Percentiles rank a stretch among this genome's conserved stretches.
Evolutionary conservation across 176 grass and related monocot genomes (phyloP).

Genomic region (Avena atlantica): DNA sequence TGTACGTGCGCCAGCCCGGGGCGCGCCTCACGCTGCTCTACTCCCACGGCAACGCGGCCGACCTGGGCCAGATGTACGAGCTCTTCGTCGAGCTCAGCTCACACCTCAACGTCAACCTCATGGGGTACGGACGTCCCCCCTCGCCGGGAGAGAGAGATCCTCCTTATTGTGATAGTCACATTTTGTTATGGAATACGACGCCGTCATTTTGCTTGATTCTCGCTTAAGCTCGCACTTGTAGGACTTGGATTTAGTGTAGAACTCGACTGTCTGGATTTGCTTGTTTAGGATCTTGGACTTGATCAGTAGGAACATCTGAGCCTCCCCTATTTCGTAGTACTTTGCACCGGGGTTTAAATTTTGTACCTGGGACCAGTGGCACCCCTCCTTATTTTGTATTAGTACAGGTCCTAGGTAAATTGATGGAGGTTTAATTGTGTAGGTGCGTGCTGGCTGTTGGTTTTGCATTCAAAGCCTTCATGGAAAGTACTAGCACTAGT

Average conservation of each 20-base stretch:
- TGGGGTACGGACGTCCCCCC: slow-evolving; percentile 56
- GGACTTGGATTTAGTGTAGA: neutral
- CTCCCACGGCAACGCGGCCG: slow-evolving; percentile 95
- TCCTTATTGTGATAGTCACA: neutral
- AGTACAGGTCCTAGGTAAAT: neutral
- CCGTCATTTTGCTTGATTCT: neutral
- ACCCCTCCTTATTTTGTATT: neutral
- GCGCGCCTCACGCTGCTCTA: slow-evolving; percentile 90
- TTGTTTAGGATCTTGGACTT: slow-evolving; percentile 33
- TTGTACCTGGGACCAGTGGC: neutral
- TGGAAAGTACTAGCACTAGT: neutral
- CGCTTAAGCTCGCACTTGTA: neutral
- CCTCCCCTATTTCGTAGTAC: neutral
- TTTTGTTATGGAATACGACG: neutral
- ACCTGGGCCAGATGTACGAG: slow-evolving; percentile 96
- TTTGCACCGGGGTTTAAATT: neutral
- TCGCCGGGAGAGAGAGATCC: neutral
- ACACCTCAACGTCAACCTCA: slow-evolving; percentile 91
- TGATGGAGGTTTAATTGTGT: slow-evolving; percentile 11
- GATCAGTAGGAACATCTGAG: neutral
- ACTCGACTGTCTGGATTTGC: neutral
- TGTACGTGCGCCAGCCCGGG: slow-evolving; percentile 80
- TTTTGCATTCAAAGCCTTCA: slow-evolving; percentile 3
- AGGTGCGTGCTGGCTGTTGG: neutral
- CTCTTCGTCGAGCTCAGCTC: slow-evolving; percentile 91